Percentiles rank a stretch among this genome's conserved stretches.
Evolutionary conservation across 169 alveolate species (phyloP).

Genomic region (Haemoproteus tartakovskyi): DNA sequence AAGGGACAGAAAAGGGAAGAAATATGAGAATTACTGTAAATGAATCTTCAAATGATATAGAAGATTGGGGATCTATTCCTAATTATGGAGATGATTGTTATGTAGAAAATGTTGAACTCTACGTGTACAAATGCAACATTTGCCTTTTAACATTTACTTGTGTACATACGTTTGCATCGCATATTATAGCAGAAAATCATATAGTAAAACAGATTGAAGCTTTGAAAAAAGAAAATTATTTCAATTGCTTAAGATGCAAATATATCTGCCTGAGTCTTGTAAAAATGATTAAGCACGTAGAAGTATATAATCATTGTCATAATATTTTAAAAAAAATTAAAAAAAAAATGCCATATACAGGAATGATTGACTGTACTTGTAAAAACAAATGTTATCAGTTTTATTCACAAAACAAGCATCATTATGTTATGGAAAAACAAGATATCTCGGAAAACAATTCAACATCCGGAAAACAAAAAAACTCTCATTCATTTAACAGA

Average conservation of each 20-base stretch:
- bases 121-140: slow-evolving; percentile 30
- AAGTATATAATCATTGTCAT: slow-evolving; percentile 46
- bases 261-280: slow-evolving; percentile 42
- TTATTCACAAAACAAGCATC: slow-evolving; percentile 38
- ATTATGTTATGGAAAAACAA: no score
- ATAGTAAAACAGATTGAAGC: slow-evolving; percentile 41
- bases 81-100: neutral
- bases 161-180: slow-evolving; percentile 29
- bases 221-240: slow-evolving; percentile 33
- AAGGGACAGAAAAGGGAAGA: no score
- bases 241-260: slow-evolving; percentile 46
- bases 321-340: slow-evolving; percentile 55
- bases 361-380: slow-evolving; percentile 20
- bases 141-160: slow-evolving; percentile 51
- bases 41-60: neutral
- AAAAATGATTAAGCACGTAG: slow-evolving; percentile 54
- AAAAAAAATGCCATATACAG: slow-evolving; percentile 27
- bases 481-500: no score
- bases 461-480: no score
- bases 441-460: no score
- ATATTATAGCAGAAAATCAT: slow-evolving; percentile 32
- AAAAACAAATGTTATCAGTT: slow-evolving; percentile 22
- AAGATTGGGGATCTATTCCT: slow-evolving; percentile 1
- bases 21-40: no score
- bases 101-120: slow-evolving; percentile 27